Conservation (phyloP, 1,284 basidiomycete genomes). For the Porodaedalea pini region DNA sequence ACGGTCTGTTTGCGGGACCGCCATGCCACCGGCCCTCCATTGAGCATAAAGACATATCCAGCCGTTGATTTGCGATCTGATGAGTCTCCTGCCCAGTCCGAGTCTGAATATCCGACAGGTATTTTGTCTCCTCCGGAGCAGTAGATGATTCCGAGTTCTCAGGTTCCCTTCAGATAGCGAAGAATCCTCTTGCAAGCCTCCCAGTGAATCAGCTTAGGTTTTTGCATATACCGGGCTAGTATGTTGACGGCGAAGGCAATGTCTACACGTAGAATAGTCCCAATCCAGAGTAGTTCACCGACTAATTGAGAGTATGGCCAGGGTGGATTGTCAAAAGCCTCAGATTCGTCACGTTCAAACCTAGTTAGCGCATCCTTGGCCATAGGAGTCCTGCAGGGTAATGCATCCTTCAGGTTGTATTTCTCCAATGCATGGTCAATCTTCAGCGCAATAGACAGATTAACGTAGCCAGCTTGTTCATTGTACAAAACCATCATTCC, state of each 20-base stretch:
- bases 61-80: constrained; percentile 9
- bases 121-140: neutral
- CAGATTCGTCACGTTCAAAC: neutral
- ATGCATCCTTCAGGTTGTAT: neutral
- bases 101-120: constrained; percentile 6
- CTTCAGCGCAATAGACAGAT: constrained; percentile 10
- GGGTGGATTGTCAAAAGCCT: too few relatives aligned
- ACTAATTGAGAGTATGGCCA: neutral
- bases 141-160: constrained; percentile 4
- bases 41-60: constrained; percentile 16
- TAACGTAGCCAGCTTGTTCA: neutral
- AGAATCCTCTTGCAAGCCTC: constrained; percentile 18
- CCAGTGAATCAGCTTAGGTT: constrained; percentile 15
- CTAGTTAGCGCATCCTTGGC: constrained; percentile 21
- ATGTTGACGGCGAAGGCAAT: constrained; percentile 11
- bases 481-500: constrained; percentile 17
- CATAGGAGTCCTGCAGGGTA: constrained; percentile 13
- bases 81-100: constrained; percentile 12
- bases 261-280: constrained; percentile 1
- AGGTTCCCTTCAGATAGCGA: constrained; percentile 17
- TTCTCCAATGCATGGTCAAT: constrained; percentile 11
- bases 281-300: neutral
- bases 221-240: constrained; percentile 6
- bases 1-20: too few relatives aligned
- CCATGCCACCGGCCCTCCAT: constrained; percentile 23